phyloP scores from a whole-genome alignment of 2,329 filamentous ascomycete genomes.

The Pseudogymnoascus sp. region DNA sequence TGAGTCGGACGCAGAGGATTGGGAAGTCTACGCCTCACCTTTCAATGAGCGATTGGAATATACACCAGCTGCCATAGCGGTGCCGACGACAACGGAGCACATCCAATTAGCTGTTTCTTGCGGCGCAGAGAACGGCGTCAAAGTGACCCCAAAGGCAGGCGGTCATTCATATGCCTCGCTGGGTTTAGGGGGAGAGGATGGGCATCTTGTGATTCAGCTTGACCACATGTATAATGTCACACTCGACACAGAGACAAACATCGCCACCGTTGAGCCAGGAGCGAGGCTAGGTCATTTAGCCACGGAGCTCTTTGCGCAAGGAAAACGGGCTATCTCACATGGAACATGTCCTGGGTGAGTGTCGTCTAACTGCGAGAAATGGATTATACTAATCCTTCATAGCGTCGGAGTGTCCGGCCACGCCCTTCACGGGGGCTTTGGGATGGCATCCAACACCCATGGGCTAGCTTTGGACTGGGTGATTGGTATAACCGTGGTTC shows the following conservation, averaged over 20 bases:
- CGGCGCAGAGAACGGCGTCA: conserved; percentile 31
- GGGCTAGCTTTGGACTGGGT: conserved; percentile 44
- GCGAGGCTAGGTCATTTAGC: conserved; percentile 37
- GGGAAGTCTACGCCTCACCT: conserved; percentile 11
- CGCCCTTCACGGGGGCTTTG: conserved; percentile 38
- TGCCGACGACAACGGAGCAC: conserved; percentile 24
- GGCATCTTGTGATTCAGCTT: conserved; percentile 34
- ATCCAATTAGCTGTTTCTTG: conserved; percentile 37
- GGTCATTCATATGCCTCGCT: conserved; percentile 45
- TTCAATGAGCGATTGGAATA: conserved; percentile 18
- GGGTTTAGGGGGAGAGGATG: conserved; percentile 34
- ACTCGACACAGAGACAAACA: conserved; percentile 18
- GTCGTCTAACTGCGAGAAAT: not conserved
- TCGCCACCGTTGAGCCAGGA: conserved; percentile 32
- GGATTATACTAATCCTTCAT: not conserved
- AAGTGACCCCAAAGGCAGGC: conserved; percentile 40
- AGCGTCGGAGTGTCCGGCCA: conserved; percentile 38
- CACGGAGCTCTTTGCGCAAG: conserved; percentile 27
- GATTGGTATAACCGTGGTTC: conserved; percentile 37
- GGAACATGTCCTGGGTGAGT: conserved; percentile 33
- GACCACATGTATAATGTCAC: conserved; percentile 31
- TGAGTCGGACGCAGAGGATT: not conserved
- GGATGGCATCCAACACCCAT: conserved; percentile 37
- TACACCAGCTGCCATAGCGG: conserved; percentile 18
- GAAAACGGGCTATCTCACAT: conserved; percentile 33